Percentiles rank a stretch among this genome's conserved stretches.
These are phyloP conservation scores for Elsinoe ampelina DNA, from an alignment of 2,329 filamentous ascomycete species.

Conservation along the genomic window DNA sequence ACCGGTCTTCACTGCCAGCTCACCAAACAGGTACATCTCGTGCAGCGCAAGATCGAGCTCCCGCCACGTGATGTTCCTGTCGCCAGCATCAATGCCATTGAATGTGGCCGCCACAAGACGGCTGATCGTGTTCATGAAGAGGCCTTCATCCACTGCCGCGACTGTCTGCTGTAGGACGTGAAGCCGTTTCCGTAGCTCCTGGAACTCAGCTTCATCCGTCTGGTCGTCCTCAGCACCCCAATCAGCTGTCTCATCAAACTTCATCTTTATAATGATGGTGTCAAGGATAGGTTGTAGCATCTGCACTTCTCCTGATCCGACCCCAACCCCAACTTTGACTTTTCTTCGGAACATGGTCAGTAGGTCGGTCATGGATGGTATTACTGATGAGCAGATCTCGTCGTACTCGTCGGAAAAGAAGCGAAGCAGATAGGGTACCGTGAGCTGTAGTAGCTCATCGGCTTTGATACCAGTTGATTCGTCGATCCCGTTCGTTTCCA, in stretches of 20 bases:
- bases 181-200: conserved; percentile 81
- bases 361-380: conserved; percentile 84
- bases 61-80: conserved; percentile 77
- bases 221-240: conserved; percentile 94
- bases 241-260: conserved; percentile 86
- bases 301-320: conserved; percentile 65
- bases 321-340: conserved; percentile 49
- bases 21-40: conserved; percentile 93
- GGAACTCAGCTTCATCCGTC: conserved; percentile 94
- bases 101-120: conserved; percentile 84
- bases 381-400: conserved; percentile 92
- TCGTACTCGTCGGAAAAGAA: conserved; percentile 98
- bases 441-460: conserved; percentile 70
- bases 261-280: conserved; percentile 90
- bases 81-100: conserved; percentile 64
- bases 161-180: conserved; percentile 89
- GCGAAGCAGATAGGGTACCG: conserved; percentile 76
- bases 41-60: conserved; percentile 88
- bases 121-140: conserved; percentile 83
- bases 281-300: conserved; percentile 85
- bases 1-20: conserved; percentile 80
- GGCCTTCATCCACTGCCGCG: conserved; percentile 73
- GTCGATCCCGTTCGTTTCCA: conserved; percentile 60
- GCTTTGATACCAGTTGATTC: conserved; percentile 62
- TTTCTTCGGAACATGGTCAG: conserved; percentile 83